Base-by-base conservation (phyloP, 345 rosid genomes). In the Rubroshorea leprosula region DNA sequence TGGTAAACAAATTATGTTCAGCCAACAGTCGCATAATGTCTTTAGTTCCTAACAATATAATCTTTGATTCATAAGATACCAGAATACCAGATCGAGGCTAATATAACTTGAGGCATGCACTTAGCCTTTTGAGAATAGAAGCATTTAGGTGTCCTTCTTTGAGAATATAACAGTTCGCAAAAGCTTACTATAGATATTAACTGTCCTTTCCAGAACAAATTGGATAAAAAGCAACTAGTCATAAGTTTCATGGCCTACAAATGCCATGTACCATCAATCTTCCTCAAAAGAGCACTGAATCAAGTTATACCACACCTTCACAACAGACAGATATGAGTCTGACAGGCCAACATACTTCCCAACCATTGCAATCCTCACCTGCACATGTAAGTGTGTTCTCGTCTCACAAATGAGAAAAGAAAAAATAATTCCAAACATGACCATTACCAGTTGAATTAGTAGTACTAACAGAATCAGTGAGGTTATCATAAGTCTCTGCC, bases 301-400 rank as follows among this genome's bases (percentile, higher is more conserved):
- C 47, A 13, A 44, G 47, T 44, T 44, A n/a, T 38, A 62, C 16
- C 59, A 46, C 53, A 87, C 99, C 96, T 93, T 93, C 45, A 90
- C 76, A 66, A 93, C 96, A 9, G 99, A 93, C 52, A 93, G 83
- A 79, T 93, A 93, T 1, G 97, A 83, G 82, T 93, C 99, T 1
- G 95, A 63, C 62, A 89, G 83, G 72, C 96, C 99, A 60, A 90
- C 78, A 50, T 93, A 93, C 70, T 93, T 93, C 61, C 99, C 99
- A 68, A 93, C 97, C 86, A 93, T 80, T 10, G 97, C 97, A 74
- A 93, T 93, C 68, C 70, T 81, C 61, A 90, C 99, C 99, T 90
- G 80, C 51, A 66, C 44, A 71, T 19, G 64, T 50, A 22, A 63
- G 54, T 63, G 49, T 19, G 13, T 61, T 61, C 63, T 58, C 26